Evolutionary conservation across 495 filamentous ascomycete genomes (phyloP).

Genomic region (Neurospora africana): DNA sequence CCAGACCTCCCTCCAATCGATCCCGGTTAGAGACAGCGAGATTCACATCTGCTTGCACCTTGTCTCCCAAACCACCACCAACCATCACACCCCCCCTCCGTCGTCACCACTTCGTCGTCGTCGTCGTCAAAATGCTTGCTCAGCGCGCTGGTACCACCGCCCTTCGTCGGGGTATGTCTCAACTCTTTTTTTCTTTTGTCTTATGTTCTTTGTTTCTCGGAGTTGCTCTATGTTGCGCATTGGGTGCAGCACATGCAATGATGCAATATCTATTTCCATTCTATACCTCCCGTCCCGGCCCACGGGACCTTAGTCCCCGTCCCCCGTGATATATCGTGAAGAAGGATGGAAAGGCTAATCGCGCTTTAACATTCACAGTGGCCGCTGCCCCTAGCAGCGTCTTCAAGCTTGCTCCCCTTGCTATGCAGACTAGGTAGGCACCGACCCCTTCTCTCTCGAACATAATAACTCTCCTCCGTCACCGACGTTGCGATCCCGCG

Average conservation of each 20-base stretch:
- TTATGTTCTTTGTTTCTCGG: too few relatives aligned
- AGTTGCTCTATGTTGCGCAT: neutral
- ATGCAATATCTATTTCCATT: neutral
- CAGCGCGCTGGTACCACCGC: constrained; percentile 26
- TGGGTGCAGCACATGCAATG: neutral
- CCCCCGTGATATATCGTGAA: neutral
- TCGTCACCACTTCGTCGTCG: neutral
- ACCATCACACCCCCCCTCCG: constrained; percentile 1
- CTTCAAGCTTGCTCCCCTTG: constrained; percentile 10
- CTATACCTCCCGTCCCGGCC: neutral
- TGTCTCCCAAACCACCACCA: neutral
- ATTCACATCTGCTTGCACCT: neutral
- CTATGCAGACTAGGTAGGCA: constrained; percentile 20
- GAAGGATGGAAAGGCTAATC: constrained; percentile 5
- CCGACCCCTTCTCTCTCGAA: neutral
- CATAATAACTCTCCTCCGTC: neutral
- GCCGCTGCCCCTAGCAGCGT: constrained; percentile 21
- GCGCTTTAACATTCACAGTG: constrained; percentile 6
- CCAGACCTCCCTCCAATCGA: neutral
- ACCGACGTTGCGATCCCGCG: neutral
- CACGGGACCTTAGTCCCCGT: neutral
- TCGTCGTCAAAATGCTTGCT: constrained; percentile 20
- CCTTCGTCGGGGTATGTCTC: constrained; percentile 26
- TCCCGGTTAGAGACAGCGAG: neutral
- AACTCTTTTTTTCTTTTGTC: neutral